Conservation (phyloP, 805 yeast species). For the Ogataea pini region DNA sequence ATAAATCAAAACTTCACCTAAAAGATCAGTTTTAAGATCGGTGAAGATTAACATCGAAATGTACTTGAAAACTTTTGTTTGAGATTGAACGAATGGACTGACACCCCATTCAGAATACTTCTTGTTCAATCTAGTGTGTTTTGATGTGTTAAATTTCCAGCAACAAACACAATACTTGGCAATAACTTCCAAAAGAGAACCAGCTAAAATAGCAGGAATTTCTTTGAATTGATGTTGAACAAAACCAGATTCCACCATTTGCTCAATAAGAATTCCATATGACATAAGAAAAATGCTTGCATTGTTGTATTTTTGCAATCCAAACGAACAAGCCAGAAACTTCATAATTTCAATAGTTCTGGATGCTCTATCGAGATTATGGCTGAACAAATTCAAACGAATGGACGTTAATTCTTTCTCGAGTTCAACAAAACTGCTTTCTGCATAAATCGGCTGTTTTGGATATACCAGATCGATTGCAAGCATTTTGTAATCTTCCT, state of each 20-base stretch:
- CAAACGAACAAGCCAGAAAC: constrained; percentile 38
- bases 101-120: constrained; percentile 38
- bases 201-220: constrained; percentile 27
- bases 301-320: constrained; percentile 33
- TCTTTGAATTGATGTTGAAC: constrained; percentile 35
- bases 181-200: constrained; percentile 41
- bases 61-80: constrained; percentile 24
- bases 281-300: constrained; percentile 40
- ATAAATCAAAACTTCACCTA: constrained; percentile 28
- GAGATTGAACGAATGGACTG: constrained; percentile 25
- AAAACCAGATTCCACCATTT: constrained; percentile 41
- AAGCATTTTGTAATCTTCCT: constrained; percentile 22
- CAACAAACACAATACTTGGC: constrained; percentile 48
- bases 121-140: constrained; percentile 22
- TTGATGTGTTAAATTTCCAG: constrained; percentile 37
- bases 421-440: constrained; percentile 14
- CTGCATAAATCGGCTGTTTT: constrained; percentile 6
- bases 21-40: constrained; percentile 24
- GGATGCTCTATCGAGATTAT: constrained; percentile 27
- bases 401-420: constrained; percentile 26
- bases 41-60: constrained; percentile 15
- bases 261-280: constrained; percentile 42
- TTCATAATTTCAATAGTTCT: constrained; percentile 33
- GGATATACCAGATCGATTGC: constrained; percentile 27
- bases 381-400: constrained; percentile 20